These are phyloP conservation scores for Sporothrix variecibatus DNA, from an alignment of 2,329 filamentous ascomycete species.

Conservation along the genomic window DNA sequence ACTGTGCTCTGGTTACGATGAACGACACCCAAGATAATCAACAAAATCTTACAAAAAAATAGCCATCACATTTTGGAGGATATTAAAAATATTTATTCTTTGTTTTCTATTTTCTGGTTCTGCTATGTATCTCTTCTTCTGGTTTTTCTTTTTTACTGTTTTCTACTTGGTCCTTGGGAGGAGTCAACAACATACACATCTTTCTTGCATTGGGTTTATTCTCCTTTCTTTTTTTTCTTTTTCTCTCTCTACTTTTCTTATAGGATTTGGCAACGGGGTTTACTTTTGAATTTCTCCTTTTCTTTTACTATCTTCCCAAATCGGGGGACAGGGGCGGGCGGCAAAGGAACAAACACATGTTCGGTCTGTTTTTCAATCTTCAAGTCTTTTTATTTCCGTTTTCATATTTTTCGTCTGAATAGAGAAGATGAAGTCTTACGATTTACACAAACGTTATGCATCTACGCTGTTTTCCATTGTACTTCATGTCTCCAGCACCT, in stretches of 20 bases:
- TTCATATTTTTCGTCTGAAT: not conserved
- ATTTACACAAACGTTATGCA: not conserved
- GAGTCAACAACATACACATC: not conserved
- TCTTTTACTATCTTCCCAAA: not conserved
- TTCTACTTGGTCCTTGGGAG: not conserved
- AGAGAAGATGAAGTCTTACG: slow-evolving; percentile 13
- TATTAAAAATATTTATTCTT: not conserved
- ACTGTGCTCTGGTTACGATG: not conserved
- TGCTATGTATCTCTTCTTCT: not conserved
- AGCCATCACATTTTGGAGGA: not conserved
- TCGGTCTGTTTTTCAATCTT: not conserved
- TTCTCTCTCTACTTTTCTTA: slow-evolving; percentile 30
- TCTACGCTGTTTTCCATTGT: not conserved
- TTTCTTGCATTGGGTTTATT: not conserved
- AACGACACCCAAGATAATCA: not conserved
- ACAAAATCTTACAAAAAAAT: not conserved
- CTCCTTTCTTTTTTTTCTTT: slow-evolving; percentile 16
- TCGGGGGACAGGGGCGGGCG: not conserved
- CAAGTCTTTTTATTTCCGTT: not conserved
- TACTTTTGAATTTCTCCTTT: slow-evolving; percentile 26
- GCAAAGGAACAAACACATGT: slow-evolving; percentile 9
- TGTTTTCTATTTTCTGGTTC: not conserved
- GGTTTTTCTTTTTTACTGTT: not conserved
- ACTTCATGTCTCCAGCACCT: not conserved
- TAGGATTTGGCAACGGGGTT: slow-evolving; percentile 19